Evolutionary conservation across 345 rosid species (phyloP), one percentile per base, ranked within the genome.

Genomic region (Jatropha curcas): DNA sequence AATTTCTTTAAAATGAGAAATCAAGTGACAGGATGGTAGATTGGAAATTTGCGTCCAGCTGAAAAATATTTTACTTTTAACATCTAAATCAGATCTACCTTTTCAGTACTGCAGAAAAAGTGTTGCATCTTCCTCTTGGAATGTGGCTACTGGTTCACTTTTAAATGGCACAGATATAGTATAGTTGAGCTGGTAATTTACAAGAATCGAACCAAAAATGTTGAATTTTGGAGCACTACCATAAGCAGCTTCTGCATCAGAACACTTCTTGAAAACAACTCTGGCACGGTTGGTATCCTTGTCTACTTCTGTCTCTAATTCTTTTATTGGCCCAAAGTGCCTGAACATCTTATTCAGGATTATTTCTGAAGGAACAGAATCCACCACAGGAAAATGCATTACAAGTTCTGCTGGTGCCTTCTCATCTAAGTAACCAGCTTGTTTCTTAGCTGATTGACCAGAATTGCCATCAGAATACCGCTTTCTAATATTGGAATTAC

Each of bases 161-260:
- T 84, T 90, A 79, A 91, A 91, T 66, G 87, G 79, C 60, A 81
- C 87, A 17, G 91, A 86, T 46, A 88, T 77, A 16, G 83, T 68
- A 70, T 79, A 82, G 81, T 87, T 90, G 65, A 94, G 96, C 82
- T 88, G 91, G 72, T 94, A 94, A 76, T 83, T 87, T 72, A 94
- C 96, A 74, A 79, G 80, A 24, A 71, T 70, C n/a, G 84, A 50
- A 69, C 96, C 94, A 76, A 94, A 94, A 62, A 94, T 87, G 79
- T 73, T 90, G 86, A 88, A 88, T 82, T 83, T 91, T 34, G 87
- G 82, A 30, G 93, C 94, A 74, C 98, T 94, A 37, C 85, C 84
- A 75, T 81, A 85, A 67, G 98, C 97, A 77, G 87, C 84, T 82
- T 92, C 86, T 1, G 97, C 98, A 82, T 94, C 97, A 22, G 83